These are phyloP conservation scores for Carex arenaria DNA, from an alignment of 202 grass and related monocot species.

Conservation along the genomic window DNA sequence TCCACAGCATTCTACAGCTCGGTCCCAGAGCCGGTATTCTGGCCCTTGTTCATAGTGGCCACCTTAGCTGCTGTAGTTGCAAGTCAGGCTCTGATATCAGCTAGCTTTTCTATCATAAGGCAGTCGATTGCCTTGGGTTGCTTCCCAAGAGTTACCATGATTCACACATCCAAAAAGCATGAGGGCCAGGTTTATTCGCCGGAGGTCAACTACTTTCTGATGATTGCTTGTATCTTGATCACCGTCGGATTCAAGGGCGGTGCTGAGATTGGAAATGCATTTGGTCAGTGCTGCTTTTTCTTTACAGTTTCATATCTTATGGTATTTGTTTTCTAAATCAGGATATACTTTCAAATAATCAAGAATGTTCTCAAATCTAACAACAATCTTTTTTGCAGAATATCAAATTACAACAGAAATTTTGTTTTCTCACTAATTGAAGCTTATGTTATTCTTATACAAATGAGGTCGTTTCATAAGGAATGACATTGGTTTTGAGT, in stretches of 20 bases:
- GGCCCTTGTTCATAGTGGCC: slow-evolving; percentile 79
- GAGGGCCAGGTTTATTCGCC: slow-evolving; percentile 84
- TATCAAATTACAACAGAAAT: background rate
- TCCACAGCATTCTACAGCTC: slow-evolving; percentile 71
- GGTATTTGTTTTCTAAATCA: background rate
- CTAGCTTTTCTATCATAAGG: slow-evolving; percentile 79
- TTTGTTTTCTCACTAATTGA: background rate
- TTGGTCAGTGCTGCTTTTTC: slow-evolving; percentile 28
- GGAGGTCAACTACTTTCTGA: slow-evolving; percentile 68
- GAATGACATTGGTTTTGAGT: background rate
- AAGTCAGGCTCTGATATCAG: slow-evolving; percentile 76
- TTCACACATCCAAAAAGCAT: slow-evolving; percentile 66
- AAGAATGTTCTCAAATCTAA: background rate
- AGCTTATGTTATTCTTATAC: background rate
- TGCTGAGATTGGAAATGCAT: slow-evolving; percentile 74
- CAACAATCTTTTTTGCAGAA: background rate
- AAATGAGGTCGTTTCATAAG: background rate
- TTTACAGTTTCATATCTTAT: background rate
- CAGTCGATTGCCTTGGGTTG: slow-evolving; percentile 73
- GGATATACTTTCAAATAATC: background rate
- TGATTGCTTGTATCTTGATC: slow-evolving; percentile 62
- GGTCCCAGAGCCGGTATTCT: slow-evolving; percentile 55
- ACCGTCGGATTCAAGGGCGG: slow-evolving; percentile 63
- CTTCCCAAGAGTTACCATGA: slow-evolving; percentile 83
- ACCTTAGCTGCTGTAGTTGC: slow-evolving; percentile 69